Percentiles rank a stretch among this genome's conserved stretches.
These are phyloP conservation scores for Trichophyton verrucosum DNA, from an alignment of 2,329 filamentous ascomycete species.

Conservation along the genomic window DNA sequence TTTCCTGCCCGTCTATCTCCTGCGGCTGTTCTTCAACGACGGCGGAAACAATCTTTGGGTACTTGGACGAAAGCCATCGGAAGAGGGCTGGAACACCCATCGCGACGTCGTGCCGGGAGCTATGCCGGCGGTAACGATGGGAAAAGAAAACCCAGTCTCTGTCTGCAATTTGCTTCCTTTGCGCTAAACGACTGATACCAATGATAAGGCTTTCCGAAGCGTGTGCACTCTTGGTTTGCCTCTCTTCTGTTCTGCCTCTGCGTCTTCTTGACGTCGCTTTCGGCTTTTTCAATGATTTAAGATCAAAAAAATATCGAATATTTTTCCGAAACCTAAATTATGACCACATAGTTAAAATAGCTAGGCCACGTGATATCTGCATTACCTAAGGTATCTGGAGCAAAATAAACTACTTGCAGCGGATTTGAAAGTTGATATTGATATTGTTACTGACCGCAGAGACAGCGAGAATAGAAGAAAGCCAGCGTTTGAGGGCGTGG, in stretches of 20 bases:
- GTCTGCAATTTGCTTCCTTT: background rate
- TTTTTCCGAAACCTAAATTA: background rate
- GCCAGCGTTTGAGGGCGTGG: background rate
- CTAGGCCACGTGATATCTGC: background rate
- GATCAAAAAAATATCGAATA: background rate
- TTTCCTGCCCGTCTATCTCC: conserved; percentile 67
- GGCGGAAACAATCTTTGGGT: conserved; percentile 89
- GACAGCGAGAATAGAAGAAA: background rate
- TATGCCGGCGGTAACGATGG: background rate
- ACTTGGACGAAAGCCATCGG: conserved; percentile 91
- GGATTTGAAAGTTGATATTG: background rate
- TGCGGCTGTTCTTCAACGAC: conserved; percentile 78
- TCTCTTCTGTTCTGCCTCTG: background rate
- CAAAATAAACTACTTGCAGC: background rate
- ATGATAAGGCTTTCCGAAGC: background rate
- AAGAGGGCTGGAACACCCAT: conserved; percentile 96
- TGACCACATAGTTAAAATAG: no score
- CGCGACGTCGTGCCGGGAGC: conserved; percentile 10
- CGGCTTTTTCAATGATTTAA: background rate
- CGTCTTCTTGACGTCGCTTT: background rate
- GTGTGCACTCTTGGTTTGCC: background rate
- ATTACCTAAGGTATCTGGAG: background rate
- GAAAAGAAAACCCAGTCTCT: background rate
- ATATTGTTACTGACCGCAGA: no score
- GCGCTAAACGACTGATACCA: background rate